phyloP scores from a whole-genome alignment of 2,329 filamentous ascomycete species.

The Aureobasidium subglaciale region DNA sequence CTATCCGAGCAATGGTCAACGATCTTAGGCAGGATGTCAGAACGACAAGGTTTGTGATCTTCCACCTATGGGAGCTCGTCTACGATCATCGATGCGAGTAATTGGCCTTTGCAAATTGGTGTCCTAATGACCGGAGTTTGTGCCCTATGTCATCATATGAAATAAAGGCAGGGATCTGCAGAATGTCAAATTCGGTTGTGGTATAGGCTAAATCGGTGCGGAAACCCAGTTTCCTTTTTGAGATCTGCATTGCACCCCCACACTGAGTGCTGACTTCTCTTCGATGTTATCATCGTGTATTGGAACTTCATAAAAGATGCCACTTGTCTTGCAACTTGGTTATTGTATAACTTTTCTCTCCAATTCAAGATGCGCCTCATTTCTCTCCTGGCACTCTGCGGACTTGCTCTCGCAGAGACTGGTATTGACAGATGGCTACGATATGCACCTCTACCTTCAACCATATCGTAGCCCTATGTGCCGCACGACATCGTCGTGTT shows the following conservation, averaged over 20 bases:
- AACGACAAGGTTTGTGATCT: not conserved
- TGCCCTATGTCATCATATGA: no score
- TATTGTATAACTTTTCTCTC: not conserved
- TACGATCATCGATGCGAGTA: not conserved
- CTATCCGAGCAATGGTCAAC: slow-evolving; percentile 12
- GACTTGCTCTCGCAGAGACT: slow-evolving; percentile 47
- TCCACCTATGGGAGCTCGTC: no score
- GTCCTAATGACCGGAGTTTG: no score
- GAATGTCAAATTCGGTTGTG: not conserved
- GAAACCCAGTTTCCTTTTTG: not conserved
- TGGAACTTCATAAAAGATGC: not conserved
- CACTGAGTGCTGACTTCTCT: not conserved
- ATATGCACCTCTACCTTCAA: slow-evolving; percentile 49
- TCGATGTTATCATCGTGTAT: not conserved
- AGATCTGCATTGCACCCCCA: not conserved
- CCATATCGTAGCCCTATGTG: slow-evolving; percentile 33
- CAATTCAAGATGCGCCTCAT: not conserved
- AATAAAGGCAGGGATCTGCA: not conserved
- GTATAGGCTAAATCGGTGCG: slow-evolving; percentile 9
- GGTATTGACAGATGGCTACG: slow-evolving; percentile 58
- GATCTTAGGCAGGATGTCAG: not conserved
- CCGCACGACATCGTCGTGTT: slow-evolving; percentile 47
- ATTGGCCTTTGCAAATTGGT: no score
- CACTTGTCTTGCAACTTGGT: not conserved
- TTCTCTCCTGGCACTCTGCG: not conserved